Evolutionary conservation across 352 stramenopile species (phyloP), one percentile per base, ranked within the genome.

Genomic region (Blastocystis sp.): DNA sequence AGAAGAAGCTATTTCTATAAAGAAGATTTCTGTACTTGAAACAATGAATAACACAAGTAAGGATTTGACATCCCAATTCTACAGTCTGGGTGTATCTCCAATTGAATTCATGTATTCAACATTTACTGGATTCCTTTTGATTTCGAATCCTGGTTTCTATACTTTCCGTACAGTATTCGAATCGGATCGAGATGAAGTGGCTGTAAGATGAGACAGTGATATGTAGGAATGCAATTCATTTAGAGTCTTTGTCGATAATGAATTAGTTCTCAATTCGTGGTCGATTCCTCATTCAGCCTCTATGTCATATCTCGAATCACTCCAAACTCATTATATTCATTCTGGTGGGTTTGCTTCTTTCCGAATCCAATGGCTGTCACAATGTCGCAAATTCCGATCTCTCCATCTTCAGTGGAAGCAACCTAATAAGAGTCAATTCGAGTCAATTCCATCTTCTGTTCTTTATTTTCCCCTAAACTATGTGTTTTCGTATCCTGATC

Each of bases 51-150:
- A 15, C 6, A 68, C 73, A 9, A 84, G 73, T n/a, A 69, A 37
- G 4, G 73, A 84, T 22, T 42, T 84, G 15, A 42, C 73, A 5
- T 66, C 73, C 59, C 73, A 53, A 19, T 84, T 84, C 42, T 84
- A 54, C 53, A 54, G 44, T 44, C 59, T 66, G 30, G 51, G 48
- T 42, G 27, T 84, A 27, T n/a, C 24, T 22, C 15, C 30, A 22
- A 42, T 84, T 1, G 22, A 51, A 24, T 51, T 68, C 1, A 84
- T 84, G 73, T 66, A 66, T 37, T 24, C 73, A 30, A 44, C 42
- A 9, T 68, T 84, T 27, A 54, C 73, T 15, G 73, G 73, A 27
- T 84, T 57, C 56, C 53, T 84, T 48, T 19, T 66, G 24, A n/a
- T 66, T 24, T 35, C 48, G 4, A 37, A 37, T 13, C 24, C 73